Evolutionary conservation across 1,284 basidiomycete species (phyloP).

Genomic region (Pisolithus thermaeus): DNA sequence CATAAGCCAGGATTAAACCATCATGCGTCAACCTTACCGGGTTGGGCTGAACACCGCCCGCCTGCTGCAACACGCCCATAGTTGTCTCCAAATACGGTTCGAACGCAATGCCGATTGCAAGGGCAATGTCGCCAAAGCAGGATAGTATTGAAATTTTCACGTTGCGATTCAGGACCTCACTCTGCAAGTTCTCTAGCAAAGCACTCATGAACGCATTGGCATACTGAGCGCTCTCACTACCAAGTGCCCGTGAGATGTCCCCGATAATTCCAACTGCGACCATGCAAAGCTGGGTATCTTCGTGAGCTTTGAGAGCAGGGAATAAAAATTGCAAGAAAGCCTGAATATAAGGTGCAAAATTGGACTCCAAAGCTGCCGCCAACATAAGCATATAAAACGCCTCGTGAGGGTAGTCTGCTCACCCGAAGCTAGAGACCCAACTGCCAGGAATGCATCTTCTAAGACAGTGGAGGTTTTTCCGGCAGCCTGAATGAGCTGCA

Average conservation of each 20-base stretch:
- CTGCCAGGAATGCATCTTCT: constrained; percentile 94
- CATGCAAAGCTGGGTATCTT: constrained; percentile 93
- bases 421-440: constrained; percentile 84
- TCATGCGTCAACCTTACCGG: constrained; percentile 47
- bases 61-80: constrained; percentile 89
- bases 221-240: constrained; percentile 79
- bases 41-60: constrained; percentile 80
- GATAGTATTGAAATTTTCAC: constrained; percentile 96
- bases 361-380: constrained; percentile 68
- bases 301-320: constrained; percentile 86
- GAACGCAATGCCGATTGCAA: constrained; percentile 85
- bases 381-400: constrained; percentile 3
- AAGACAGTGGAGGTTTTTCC: constrained; percentile 94
- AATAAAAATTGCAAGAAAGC: constrained; percentile 90
- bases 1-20: constrained; percentile 2
- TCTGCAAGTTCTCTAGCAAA: constrained; percentile 88
- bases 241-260: constrained; percentile 90
- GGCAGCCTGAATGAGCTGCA: constrained; percentile 82
- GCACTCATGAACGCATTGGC: constrained; percentile 87
- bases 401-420: constrained; percentile 12
- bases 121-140: constrained; percentile 95
- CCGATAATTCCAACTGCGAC: constrained; percentile 95
- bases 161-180: constrained; percentile 84
- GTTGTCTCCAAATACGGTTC: constrained; percentile 88
- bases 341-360: constrained; percentile 85